A percentile compares a stretch with the other conserved stretches of the same genome.
Evolutionary conservation across 1,284 basidiomycete genomes (phyloP).

Genomic region (Fereydounia khargensis): DNA sequence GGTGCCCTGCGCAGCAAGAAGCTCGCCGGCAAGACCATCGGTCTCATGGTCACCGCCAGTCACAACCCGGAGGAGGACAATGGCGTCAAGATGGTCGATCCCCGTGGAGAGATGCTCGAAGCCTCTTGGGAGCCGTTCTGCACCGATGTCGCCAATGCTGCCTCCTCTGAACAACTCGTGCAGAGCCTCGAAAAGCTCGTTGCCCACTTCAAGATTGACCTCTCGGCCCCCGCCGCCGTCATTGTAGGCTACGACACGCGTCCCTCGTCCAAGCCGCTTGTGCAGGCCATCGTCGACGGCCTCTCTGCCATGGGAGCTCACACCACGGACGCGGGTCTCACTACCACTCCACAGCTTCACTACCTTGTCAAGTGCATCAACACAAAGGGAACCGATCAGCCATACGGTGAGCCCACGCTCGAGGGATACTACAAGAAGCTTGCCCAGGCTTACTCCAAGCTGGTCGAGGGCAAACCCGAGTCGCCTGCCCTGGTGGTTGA

Average conservation of each 20-base stretch:
- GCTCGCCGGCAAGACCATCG: constrained; percentile 83
- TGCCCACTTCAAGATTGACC: constrained; percentile 71
- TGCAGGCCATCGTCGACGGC: constrained; percentile 79
- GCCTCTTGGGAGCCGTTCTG: constrained; percentile 88
- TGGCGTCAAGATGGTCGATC: constrained; percentile 96
- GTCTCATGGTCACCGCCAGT: constrained; percentile 98
- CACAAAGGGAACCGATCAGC: constrained; percentile 69
- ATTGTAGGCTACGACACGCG: constrained; percentile 92
- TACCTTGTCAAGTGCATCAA: constrained; percentile 91
- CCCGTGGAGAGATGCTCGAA: constrained; percentile 98
- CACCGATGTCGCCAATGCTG: constrained; percentile 82
- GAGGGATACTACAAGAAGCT: constrained; percentile 87
- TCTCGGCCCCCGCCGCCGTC: constrained; percentile 74
- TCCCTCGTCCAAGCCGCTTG: constrained; percentile 79
- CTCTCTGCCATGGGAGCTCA: constrained; percentile 66
- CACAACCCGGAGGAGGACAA: constrained; percentile 99
- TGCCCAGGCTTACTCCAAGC: constrained; percentile 77
- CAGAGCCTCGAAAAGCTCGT: constrained; percentile 69
- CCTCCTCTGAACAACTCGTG: constrained; percentile 71
- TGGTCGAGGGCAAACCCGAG: constrained; percentile 63
- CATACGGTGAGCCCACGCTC: constrained; percentile 78
- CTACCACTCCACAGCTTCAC: constrained; percentile 92
- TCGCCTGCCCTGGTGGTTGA: constrained; percentile 73
- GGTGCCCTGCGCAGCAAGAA: constrained; percentile 87
- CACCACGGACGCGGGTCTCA: constrained; percentile 66